These are phyloP conservation scores for Euphorbia pulcherrima DNA, from an alignment of 345 rosid genomes.

Conservation along the genomic window DNA sequence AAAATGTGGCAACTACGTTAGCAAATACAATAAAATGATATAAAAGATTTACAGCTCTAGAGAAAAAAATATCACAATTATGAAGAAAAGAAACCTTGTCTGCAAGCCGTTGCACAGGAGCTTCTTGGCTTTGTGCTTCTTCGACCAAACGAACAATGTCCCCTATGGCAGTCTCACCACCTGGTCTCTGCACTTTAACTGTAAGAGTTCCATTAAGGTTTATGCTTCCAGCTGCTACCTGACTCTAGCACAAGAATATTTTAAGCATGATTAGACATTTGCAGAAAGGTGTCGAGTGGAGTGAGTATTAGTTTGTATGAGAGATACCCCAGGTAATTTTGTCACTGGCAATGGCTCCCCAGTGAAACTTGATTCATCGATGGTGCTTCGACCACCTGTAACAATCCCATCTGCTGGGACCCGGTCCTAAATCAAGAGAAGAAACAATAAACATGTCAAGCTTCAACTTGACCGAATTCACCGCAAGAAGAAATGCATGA, in stretches of 20 bases:
- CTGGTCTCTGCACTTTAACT: slow-evolving; percentile 83
- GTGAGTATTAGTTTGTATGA: slow-evolving; percentile 14
- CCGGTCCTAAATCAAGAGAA: slow-evolving; percentile 57
- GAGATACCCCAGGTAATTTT: slow-evolving; percentile 74
- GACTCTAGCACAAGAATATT: slow-evolving; percentile 52
- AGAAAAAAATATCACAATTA: too few relatives aligned
- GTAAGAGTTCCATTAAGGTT: slow-evolving; percentile 92
- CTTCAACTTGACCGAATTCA: background rate
- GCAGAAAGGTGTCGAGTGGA: background rate
- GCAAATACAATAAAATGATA: background rate
- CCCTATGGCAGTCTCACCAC: slow-evolving; percentile 93
- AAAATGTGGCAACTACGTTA: background rate
- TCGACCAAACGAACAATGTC: slow-evolving; percentile 91
- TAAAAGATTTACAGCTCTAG: background rate
- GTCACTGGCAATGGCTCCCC: slow-evolving; percentile 97
- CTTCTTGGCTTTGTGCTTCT: slow-evolving; percentile 95
- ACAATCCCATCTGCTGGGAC: slow-evolving; percentile 91
- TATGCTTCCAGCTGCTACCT: slow-evolving; percentile 90
- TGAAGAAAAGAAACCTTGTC: slow-evolving; percentile 63
- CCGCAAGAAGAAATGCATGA: background rate
- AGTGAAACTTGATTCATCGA: slow-evolving; percentile 93
- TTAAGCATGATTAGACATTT: slow-evolving; percentile 10
- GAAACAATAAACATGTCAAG: slow-evolving; percentile 6
- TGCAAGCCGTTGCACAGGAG: slow-evolving; percentile 89
- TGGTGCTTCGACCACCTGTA: slow-evolving; percentile 84